phyloP scores from a whole-genome alignment of 352 stramenopile genomes.

The Globisporangium heterothallicum region DNA sequence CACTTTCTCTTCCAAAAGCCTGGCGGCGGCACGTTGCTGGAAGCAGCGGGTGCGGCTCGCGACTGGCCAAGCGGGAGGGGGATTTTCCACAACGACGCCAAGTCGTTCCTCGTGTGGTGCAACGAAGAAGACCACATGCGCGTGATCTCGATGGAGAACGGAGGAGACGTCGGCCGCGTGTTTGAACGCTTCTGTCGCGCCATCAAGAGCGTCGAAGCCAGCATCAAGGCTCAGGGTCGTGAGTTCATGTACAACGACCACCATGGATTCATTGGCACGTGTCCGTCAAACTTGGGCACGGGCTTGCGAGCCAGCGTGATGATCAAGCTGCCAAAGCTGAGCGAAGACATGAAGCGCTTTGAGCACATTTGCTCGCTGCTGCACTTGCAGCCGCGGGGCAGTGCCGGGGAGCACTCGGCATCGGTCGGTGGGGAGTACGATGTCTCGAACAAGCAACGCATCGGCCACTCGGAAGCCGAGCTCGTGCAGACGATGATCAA shows the following conservation, averaged over 20 bases:
- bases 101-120: conserved; percentile 83
- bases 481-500: conserved; percentile 88
- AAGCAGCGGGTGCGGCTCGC: conserved; percentile 52
- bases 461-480: conserved; percentile 87
- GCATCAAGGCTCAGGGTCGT: conserved; percentile 56
- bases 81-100: conserved; percentile 79
- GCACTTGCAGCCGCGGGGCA: conserved; percentile 73
- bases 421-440: conserved; percentile 85
- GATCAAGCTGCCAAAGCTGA: conserved; percentile 87
- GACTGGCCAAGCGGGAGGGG: conserved; percentile 72
- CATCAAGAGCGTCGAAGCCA: conserved; percentile 72
- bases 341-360: conserved; percentile 65
- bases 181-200: conserved; percentile 76
- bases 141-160: conserved; percentile 83
- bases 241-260: conserved; percentile 78
- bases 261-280: conserved; percentile 84
- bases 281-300: conserved; percentile 87
- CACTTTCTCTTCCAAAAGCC: conserved; percentile 88
- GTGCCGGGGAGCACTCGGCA: conserved; percentile 80
- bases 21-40: conserved; percentile 58
- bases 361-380: conserved; percentile 80
- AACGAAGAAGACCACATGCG: conserved; percentile 82
- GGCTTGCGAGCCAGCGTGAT: conserved; percentile 85
- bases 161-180: conserved; percentile 63
- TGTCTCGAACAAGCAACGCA: conserved; percentile 84